Conservation (phyloP, 2,329 filamentous ascomycete genomes). For the Fusarium fracticaudum region DNA sequence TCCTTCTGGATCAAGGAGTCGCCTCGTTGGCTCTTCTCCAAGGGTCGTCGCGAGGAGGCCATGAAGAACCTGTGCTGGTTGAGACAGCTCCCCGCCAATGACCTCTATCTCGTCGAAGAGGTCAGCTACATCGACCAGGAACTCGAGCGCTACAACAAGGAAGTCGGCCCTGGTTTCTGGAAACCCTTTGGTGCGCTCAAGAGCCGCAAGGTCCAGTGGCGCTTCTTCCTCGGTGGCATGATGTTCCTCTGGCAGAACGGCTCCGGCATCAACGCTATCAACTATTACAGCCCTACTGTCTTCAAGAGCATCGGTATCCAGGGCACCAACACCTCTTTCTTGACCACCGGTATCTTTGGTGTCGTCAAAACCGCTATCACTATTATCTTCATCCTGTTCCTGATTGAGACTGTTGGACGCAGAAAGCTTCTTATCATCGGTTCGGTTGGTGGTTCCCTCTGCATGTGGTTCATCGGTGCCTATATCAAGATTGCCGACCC, state of each 20-base stretch:
- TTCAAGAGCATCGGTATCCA: conserved; percentile 58
- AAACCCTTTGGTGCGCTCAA: conserved; percentile 71
- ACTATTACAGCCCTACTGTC: conserved; percentile 69
- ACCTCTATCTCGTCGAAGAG: conserved; percentile 78
- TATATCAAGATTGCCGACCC: conserved; percentile 62
- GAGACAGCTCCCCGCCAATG: conserved; percentile 62
- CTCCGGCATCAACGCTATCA: conserved; percentile 78
- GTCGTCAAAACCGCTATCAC: conserved; percentile 78
- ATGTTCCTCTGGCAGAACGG: conserved; percentile 85
- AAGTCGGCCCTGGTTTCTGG: conserved; percentile 79
- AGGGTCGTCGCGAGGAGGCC: conserved; percentile 67
- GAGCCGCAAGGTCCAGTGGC: conserved; percentile 69
- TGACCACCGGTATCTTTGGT: conserved; percentile 79
- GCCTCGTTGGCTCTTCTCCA: conserved; percentile 74
- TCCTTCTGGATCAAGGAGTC: conserved; percentile 70
- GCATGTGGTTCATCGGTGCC: conserved; percentile 69
- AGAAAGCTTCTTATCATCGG: conserved; percentile 72
- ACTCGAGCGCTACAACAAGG: conserved; percentile 69
- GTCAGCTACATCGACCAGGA: conserved; percentile 75
- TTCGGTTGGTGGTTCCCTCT: conserved; percentile 67
- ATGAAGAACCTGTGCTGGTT: conserved; percentile 71
- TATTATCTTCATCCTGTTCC: conserved; percentile 72
- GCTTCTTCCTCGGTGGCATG: conserved; percentile 78
- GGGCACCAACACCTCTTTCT: conserved; percentile 55
- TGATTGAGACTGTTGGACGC: conserved; percentile 68